Base-by-base conservation (phyloP, 495 filamentous ascomycete genomes). In the Echria macrotheca region DNA sequence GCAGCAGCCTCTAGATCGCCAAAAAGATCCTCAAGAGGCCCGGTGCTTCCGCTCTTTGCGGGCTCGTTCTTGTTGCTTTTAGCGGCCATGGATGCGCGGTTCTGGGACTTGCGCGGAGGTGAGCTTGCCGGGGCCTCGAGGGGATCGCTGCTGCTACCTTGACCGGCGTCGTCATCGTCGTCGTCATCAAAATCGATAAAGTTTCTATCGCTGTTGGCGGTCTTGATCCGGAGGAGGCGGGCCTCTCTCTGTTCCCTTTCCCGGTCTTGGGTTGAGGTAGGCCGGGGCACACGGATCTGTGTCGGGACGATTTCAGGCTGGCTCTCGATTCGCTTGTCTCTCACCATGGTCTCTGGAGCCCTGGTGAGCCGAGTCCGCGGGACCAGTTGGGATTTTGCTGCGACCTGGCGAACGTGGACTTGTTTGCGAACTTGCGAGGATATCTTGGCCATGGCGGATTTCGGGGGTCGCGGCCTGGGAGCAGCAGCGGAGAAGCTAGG, bases 331-430 rank as follows among this genome's bases (percentile, higher is more conserved):
- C 66, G 54, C 14, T 59, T 49, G 11, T 68, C 67, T 29, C 65
- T 53, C 0, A 67, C 15, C 69, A 74, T 68, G 18, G 54, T 54
- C 2, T 49, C 26, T 10, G 73, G 73, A 0, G 70, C 71, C 22
- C 50, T 56, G 5, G 29, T 55, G 32, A n/a, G n/a, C n/a, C n/a
- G n/a, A n/a, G n/a, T n/a, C n/a, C n/a, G n/a, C n/a, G n/a, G n/a
- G n/a, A n/a, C n/a, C n/a, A n/a, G n/a, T n/a, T n/a, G n/a, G n/a
- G n/a, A n/a, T n/a, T n/a, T n/a, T n/a, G n/a, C n/a, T n/a, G n/a
- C n/a, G n/a, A n/a, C n/a, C n/a, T n/a, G n/a, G n/a, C n/a, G n/a
- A n/a, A n/a, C n/a, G n/a, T n/a, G n/a, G n/a, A n/a, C n/a, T n/a
- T n/a, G n/a, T n/a, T n/a, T n/a, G n/a, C n/a, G n/a, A n/a, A n/a